These are phyloP conservation scores for Suhomyces maxii DNA, from an alignment of 1,139 yeast species.

Conservation along the genomic window DNA sequence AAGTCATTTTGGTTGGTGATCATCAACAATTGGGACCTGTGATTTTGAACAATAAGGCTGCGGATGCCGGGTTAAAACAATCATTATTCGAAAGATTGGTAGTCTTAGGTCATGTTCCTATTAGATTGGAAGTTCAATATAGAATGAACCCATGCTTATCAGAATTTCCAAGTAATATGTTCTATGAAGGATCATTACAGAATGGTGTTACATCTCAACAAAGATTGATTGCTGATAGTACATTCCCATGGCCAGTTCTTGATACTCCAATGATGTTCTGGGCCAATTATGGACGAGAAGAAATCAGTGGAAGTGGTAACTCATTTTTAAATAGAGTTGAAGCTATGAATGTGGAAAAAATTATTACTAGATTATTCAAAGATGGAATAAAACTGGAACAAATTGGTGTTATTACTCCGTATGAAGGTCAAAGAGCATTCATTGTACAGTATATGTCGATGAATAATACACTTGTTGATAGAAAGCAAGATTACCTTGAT, in stretches of 20 bases:
- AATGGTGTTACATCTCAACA: conserved; percentile 84
- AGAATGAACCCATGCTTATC: conserved; percentile 92
- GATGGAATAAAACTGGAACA: conserved; percentile 82
- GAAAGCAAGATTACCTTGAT: conserved; percentile 60
- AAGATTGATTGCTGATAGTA: conserved; percentile 53
- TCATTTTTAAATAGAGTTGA: conserved; percentile 87
- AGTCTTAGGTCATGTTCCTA: conserved; percentile 81
- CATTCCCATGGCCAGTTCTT: conserved; percentile 88
- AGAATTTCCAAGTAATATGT: conserved; percentile 89
- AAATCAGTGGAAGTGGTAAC: conserved; percentile 77
- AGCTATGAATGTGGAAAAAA: conserved; percentile 86
- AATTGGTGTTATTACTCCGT: conserved; percentile 92
- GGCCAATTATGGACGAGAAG: conserved; percentile 89
- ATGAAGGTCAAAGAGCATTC: conserved; percentile 91
- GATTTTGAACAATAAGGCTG: conserved; percentile 75
- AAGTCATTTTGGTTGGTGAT: conserved; percentile 88
- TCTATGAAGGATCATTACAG: conserved; percentile 88
- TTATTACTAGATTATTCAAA: conserved; percentile 68
- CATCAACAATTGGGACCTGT: conserved; percentile 96
- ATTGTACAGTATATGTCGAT: conserved; percentile 75
- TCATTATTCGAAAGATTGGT: conserved; percentile 85
- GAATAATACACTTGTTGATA: conserved; percentile 63
- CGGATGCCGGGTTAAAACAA: conserved; percentile 81
- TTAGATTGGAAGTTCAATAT: conserved; percentile 86
- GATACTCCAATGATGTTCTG: conserved; percentile 93